phyloP scores from a whole-genome alignment of 1,284 basidiomycete species.

The Trametes polyzona region DNA sequence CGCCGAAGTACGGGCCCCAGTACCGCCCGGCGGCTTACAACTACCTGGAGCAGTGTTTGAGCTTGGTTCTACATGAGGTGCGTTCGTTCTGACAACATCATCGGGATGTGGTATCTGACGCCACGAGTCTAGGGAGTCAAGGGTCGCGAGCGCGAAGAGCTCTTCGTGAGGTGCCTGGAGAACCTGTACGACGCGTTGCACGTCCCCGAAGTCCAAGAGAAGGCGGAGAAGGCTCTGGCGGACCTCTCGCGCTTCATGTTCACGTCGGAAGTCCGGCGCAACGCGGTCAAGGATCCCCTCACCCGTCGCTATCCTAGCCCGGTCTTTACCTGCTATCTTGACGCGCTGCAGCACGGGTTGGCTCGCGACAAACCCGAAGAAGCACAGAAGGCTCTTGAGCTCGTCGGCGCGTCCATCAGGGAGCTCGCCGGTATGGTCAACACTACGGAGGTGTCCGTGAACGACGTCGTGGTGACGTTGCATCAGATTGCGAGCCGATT shows the following conservation, averaged over 20 bases:
- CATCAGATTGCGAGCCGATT: conserved; percentile 83
- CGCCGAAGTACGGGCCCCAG: conserved; percentile 64
- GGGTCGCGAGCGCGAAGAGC: conserved; percentile 76
- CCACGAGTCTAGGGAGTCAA: conserved; percentile 70
- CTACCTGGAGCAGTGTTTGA: conserved; percentile 77
- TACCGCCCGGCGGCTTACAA: conserved; percentile 73
- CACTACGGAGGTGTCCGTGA: conserved; percentile 46
- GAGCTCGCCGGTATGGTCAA: conserved; percentile 67
- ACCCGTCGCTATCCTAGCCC: conserved; percentile 62
- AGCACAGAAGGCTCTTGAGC: conserved; percentile 58
- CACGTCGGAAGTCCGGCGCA: conserved; percentile 63
- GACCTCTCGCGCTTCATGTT: conserved; percentile 75
- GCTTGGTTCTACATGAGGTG: conserved; percentile 80
- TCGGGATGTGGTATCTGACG: neutral
- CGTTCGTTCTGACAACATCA: conserved; percentile 22
- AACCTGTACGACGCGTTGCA: conserved; percentile 83
- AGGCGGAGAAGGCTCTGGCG: conserved; percentile 70
- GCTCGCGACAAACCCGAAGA: conserved; percentile 67
- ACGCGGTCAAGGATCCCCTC: conserved; percentile 54
- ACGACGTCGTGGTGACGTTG: conserved; percentile 67
- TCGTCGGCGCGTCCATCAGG: conserved; percentile 66
- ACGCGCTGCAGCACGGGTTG: conserved; percentile 74
- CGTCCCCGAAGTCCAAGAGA: conserved; percentile 68
- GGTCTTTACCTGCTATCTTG: conserved; percentile 74
- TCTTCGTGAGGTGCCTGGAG: conserved; percentile 74